A percentile compares a stretch with the other conserved stretches of the same genome.
phyloP scores from a whole-genome alignment of 139 green algal genomes.

The Micractinium sp. region DNA sequence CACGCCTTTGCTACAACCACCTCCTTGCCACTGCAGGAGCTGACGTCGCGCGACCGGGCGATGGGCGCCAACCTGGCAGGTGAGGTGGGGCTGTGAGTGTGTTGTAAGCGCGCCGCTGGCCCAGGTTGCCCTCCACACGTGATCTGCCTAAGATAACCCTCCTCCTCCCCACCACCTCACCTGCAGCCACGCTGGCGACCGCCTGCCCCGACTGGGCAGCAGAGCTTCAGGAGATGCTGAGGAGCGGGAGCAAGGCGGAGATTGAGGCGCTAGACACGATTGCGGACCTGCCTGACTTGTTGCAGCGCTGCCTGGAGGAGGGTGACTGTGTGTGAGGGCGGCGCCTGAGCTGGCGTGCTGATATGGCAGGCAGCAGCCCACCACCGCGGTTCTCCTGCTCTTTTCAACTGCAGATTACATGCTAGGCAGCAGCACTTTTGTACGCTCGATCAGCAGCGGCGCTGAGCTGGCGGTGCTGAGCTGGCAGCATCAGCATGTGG shows the following conservation, averaged over 20 bases:
- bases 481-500: too few relatives aligned
- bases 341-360: neutral
- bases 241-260: slow-evolving; percentile 59
- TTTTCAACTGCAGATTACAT: too few relatives aligned
- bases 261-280: slow-evolving; percentile 68
- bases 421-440: too few relatives aligned
- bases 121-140: too few relatives aligned
- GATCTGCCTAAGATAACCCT: too few relatives aligned
- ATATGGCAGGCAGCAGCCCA: neutral
- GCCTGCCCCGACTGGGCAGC: slow-evolving; percentile 30
- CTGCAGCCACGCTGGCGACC: slow-evolving; percentile 17
- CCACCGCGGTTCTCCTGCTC: too few relatives aligned
- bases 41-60: slow-evolving; percentile 51
- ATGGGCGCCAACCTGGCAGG: slow-evolving; percentile 49
- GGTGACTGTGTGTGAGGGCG: slow-evolving; percentile 4
- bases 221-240: slow-evolving; percentile 62
- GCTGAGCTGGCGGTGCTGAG: too few relatives aligned
- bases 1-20: neutral
- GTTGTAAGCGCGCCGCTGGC: too few relatives aligned
- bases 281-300: slow-evolving; percentile 1
- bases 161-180: too few relatives aligned
- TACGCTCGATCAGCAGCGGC: too few relatives aligned
- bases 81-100: too few relatives aligned
- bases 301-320: slow-evolving; percentile 18
- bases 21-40: slow-evolving; percentile 18